Percentiles rank a stretch among this genome's conserved stretches.
Conservation (phyloP, 108 stramenopile species). For the Licmophora abbreviata region DNA sequence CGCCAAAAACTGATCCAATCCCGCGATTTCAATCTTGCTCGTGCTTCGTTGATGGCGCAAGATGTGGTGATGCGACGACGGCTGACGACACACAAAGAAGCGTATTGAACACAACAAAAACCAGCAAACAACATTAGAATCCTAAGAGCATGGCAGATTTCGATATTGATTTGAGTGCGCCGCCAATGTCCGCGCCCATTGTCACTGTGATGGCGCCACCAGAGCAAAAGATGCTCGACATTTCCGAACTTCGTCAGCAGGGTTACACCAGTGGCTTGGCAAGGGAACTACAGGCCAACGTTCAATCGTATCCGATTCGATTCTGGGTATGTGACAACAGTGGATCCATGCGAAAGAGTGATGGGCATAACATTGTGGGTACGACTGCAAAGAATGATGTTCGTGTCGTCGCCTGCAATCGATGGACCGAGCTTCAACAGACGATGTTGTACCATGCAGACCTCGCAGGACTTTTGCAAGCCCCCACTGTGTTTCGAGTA, state of each 20-base stretch:
- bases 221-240: too few species aligned
- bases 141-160: too few species aligned
- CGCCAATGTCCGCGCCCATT: too few species aligned
- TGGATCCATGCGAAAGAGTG: slow-evolving; percentile 61
- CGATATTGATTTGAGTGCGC: too few species aligned
- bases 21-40: too few species aligned
- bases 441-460: slow-evolving; percentile 51
- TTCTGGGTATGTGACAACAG: slow-evolving; percentile 73
- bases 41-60: too few species aligned
- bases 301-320: slow-evolving; percentile 33
- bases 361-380: slow-evolving; percentile 73
- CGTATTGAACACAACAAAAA: too few species aligned
- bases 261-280: slow-evolving; percentile 19
- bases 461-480: slow-evolving; percentile 29
- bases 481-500: slow-evolving; percentile 47
- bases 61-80: too few species aligned
- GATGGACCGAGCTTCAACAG: slow-evolving; percentile 58
- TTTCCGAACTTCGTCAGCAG: slow-evolving; percentile 3
- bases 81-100: too few species aligned
- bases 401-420: slow-evolving; percentile 30
- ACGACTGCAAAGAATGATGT: slow-evolving; percentile 20
- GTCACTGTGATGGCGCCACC: too few species aligned
- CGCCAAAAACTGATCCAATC: too few species aligned
- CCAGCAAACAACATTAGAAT: too few species aligned
- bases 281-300: slow-evolving; percentile 13